A percentile compares a stretch with the other conserved stretches of the same genome.
These are phyloP conservation scores for Colletotrichum graminicola DNA, from an alignment of 2,329 filamentous ascomycete species.

Conservation along the genomic window DNA sequence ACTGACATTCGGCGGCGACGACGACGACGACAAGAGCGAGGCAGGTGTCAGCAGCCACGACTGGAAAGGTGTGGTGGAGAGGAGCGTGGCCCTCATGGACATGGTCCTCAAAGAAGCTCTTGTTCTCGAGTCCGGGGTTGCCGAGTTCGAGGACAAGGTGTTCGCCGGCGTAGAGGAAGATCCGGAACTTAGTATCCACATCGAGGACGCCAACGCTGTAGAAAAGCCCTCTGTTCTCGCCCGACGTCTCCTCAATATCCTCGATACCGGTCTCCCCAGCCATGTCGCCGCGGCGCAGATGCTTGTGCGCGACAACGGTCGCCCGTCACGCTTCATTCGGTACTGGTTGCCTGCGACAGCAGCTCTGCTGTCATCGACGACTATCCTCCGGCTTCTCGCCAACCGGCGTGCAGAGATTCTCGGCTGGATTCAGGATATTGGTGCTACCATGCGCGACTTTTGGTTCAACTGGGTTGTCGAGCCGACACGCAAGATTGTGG, in stretches of 20 bases:
- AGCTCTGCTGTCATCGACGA: constrained; percentile 85
- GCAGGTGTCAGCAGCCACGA: constrained; percentile 66
- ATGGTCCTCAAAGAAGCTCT: constrained; percentile 82
- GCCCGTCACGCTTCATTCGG: constrained; percentile 79
- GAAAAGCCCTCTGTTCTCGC: constrained; percentile 72
- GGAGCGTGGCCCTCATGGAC: constrained; percentile 87
- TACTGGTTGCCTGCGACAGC: constrained; percentile 88
- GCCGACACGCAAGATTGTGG: constrained; percentile 83
- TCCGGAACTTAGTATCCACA: constrained; percentile 66
- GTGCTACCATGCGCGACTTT: constrained; percentile 85
- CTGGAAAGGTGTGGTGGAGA: constrained; percentile 80
- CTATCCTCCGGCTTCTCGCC: constrained; percentile 82
- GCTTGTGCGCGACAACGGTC: constrained; percentile 75
- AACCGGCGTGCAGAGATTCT: constrained; percentile 82
- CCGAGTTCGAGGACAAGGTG: constrained; percentile 75
- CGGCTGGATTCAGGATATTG: constrained; percentile 83
- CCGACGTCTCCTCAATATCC: constrained; percentile 75
- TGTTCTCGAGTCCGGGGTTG: constrained; percentile 70
- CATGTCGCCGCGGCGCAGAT: constrained; percentile 70
- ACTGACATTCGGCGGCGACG: constrained; percentile 73
- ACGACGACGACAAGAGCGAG: constrained; percentile 62
- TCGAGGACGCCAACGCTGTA: constrained; percentile 58
- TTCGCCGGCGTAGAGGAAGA: constrained; percentile 73
- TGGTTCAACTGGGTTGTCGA: constrained; percentile 97
- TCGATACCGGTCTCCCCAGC: constrained; percentile 75